Base-by-base conservation (phyloP, 2,329 filamentous ascomycete species). In the Coleophoma crateriformis region DNA sequence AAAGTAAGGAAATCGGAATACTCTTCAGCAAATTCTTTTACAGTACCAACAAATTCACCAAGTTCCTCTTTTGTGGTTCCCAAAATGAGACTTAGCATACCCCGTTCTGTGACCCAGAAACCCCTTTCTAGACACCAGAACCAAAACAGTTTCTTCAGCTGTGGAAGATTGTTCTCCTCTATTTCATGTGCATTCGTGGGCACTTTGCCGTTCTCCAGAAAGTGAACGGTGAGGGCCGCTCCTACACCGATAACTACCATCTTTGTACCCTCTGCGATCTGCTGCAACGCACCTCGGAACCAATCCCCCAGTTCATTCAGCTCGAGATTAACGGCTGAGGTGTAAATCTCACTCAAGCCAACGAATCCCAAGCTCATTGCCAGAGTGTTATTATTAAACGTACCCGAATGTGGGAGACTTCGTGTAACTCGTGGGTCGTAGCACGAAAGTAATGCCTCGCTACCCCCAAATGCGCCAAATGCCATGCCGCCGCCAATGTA, bases 331-430 rank as follows among this genome's bases (percentile, higher is more conserved):
- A 39, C 49, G 7, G 45, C 37, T 15, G 45, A 39, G 22, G 40
- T 51, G 14, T 40, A 51, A 6, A 51, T 45, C 34, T 51, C 41
- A 17, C 37, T 13, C 15, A 48, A 17, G 22, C 46, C 46, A 2
- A 48, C 46, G 38, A 37, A 48, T 17, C 53, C 53, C 11, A 46
- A 45, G 17, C 12, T 79, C 82, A 14, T 77, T 74, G 32, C 70
- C 67, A 71, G 83, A 84, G 3, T 75, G 61, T 87, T 86, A 60
- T 87, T 87, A 61, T 85, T 85, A 63, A 83, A 85, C 0, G 82
- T 85, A 2, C 82, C 82, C 0, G 80, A 78, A 56, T 85, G 81
- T 0, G 70, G 61, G 13, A 83, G 66, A 0, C 64, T 60, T 2
- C 61, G 66, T 1, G 62, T 50, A 1, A 63, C 59, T 12, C 72